Base-by-base conservation (phyloP, 768 basidiomycete genomes). In the Agrocybe praecox region DNA sequence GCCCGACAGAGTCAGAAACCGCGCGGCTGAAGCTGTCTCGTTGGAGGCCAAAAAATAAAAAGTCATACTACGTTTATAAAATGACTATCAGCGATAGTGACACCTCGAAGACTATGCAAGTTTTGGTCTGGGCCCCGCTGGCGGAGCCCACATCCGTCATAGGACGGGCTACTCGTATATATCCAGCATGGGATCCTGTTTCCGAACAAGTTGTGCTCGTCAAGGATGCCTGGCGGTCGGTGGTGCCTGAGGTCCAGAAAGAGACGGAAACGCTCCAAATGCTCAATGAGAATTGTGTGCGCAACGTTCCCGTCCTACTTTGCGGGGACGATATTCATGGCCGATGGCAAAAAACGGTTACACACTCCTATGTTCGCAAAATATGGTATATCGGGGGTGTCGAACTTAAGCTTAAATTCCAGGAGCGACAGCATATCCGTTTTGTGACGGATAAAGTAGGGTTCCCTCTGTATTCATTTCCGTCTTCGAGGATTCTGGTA, bases 201-300 rank as follows among this genome's bases (percentile, higher is more conserved):
- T 22, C 32, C 15, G 52, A 51, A 5, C 40, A 51, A 42, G 44
- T 66, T 9, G 64, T 65, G 7, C 72, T 69, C 52, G 45, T 73
- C 19, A 73, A 71, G 59, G 73, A 74, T 49, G 56, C 49, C 18
- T 74, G 73, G 73, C 50, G 68, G 26, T 18, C 44, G 1, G 40
- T 42, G 32, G 43, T 36, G n/a, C 26, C 22, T 2, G 61, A 55
- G 17, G 34, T 56, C 18, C 40, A 53, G 40, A 53, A 62, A 9
- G 73, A 72, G 51, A 53, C 49, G 7, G 60, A 62, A 5, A 62
- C 66, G 19, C 59, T 69, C 22, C 26, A 18, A 18, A 26, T 42
- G 19, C 57, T 69, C 17, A 59, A 67, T 5, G 36, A 57, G 11
- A 32, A 33, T 21, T 29, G 53, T 2, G 61, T 72, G 15, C 29